phyloP scores from a whole-genome alignment of 768 basidiomycete species.

The Pholiota microspora region DNA sequence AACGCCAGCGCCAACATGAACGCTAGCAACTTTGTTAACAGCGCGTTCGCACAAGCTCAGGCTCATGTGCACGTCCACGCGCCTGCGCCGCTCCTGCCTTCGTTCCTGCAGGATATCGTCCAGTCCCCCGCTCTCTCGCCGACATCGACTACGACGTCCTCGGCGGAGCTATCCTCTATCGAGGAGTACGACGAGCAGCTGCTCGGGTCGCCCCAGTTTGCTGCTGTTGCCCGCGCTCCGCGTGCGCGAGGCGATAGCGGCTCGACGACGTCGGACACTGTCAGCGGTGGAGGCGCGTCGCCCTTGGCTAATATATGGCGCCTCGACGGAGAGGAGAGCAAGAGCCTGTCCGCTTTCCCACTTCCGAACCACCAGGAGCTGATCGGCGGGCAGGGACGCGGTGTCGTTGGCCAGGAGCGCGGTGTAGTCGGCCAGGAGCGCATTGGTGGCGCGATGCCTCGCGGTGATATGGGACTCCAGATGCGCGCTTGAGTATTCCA shows the following conservation, averaged over 20 bases:
- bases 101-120: slow-evolving; percentile 75
- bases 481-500: background rate
- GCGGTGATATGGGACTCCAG: background rate
- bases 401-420: slow-evolving; percentile 21
- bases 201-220: background rate
- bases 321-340: slow-evolving; percentile 69
- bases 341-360: slow-evolving; percentile 48
- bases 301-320: slow-evolving; percentile 64
- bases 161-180: slow-evolving; percentile 62
- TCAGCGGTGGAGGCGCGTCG: background rate
- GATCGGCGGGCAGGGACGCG: slow-evolving; percentile 32
- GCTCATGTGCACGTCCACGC: slow-evolving; percentile 30
- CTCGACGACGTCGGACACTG: slow-evolving; percentile 16
- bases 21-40: slow-evolving; percentile 13
- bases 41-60: slow-evolving; percentile 9
- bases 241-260: slow-evolving; percentile 26
- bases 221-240: slow-evolving; percentile 20
- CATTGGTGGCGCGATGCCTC: too few relatives aligned
- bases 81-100: slow-evolving; percentile 61
- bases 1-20: background rate
- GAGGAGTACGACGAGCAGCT: slow-evolving; percentile 51
- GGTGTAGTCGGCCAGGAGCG: too few relatives aligned
- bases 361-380: slow-evolving; percentile 35
- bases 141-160: slow-evolving; percentile 52
- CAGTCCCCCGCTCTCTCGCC: slow-evolving; percentile 67